These are phyloP conservation scores for Penicillium sp. DNA, from an alignment of 2,329 filamentous ascomycete genomes.

Conservation along the genomic window DNA sequence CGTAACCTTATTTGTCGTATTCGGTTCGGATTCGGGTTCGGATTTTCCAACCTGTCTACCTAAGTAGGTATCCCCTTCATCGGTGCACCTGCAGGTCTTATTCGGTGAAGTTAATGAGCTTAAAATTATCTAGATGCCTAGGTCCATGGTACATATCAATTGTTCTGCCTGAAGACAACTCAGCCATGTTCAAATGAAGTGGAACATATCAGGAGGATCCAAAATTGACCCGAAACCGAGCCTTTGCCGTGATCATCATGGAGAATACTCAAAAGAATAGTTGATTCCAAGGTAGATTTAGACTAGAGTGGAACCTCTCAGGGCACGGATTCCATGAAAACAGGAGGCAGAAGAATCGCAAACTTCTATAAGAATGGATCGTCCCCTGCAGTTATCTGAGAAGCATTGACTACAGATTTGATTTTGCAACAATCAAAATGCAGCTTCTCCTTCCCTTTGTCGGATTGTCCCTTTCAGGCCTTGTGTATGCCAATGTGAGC, in stretches of 20 bases:
- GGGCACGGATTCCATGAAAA: neutral
- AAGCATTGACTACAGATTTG: neutral
- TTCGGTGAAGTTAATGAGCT: neutral
- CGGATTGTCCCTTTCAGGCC: neutral
- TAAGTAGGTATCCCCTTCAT: neutral
- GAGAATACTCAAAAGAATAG: neutral
- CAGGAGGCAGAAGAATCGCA: neutral
- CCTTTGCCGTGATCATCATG: neutral
- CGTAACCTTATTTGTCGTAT: neutral
- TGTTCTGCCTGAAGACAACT: neutral
- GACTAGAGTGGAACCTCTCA: too few relatives aligned
- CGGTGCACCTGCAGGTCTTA: neutral
- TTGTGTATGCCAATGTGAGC: slow-evolving; percentile 1
- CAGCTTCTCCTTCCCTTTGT: neutral
- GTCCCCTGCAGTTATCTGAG: neutral
- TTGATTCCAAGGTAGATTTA: neutral
- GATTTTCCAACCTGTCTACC: neutral
- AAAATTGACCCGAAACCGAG: neutral
- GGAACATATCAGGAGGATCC: neutral
- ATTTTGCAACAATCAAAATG: neutral
- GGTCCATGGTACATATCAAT: neutral
- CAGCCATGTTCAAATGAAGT: neutral
- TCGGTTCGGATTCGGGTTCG: neutral
- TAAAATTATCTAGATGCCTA: neutral
- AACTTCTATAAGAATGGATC: neutral